Evolutionary conservation across 2,329 filamentous ascomycete genomes (phyloP), one percentile per base, ranked within the genome.

Genomic region (Alternaria ethzedia): DNA sequence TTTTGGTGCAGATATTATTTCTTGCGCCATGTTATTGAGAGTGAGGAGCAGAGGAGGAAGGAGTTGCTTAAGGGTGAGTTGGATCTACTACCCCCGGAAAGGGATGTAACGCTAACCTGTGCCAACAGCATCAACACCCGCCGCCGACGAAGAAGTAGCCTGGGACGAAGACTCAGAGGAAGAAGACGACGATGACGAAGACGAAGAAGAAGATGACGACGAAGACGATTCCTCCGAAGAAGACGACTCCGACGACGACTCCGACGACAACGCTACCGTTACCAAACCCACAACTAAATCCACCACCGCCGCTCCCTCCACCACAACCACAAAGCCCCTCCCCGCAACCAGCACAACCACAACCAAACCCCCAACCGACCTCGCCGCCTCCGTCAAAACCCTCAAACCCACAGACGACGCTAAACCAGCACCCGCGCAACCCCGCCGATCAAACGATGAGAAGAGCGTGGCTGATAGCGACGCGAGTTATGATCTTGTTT

Each of bases 1-100:
- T 99, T 99, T 79, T 99, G 96, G 95, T 91, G 88, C 77, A 87
- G 96, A 59, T 99, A 99, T 81, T 98, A 98, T 79, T 99, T 97
- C 83, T 83, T 98, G 67, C 87, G 95, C 74, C 91, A 96, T 75
- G 93, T 96, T 15, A 91, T 99, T 67, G 95, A 98, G 83, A 94
- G 92, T 25, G 94, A 97, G 61, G 96, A 99, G 82, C 90, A 91
- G 74, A 89, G 93, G 79, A 87, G 96, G 79, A 90, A 91, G 72
- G 96, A 99, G 79, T 86, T 99, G 60, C 84, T 99, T 21, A 96
- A 97, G 82, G 95, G 95, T 97, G 84, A 67, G 86, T 54, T 25
- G 9, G 4, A 11, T 15, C 11, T 4, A 3, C 3, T 3, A 3
- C 15, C 8, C 10, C 0, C 2, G 8, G 7, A 9, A 17, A 5